A percentile compares a stretch with the other conserved stretches of the same genome.
phyloP scores from a whole-genome alignment of 495 filamentous ascomycete species.

The Letharia columbiana region DNA sequence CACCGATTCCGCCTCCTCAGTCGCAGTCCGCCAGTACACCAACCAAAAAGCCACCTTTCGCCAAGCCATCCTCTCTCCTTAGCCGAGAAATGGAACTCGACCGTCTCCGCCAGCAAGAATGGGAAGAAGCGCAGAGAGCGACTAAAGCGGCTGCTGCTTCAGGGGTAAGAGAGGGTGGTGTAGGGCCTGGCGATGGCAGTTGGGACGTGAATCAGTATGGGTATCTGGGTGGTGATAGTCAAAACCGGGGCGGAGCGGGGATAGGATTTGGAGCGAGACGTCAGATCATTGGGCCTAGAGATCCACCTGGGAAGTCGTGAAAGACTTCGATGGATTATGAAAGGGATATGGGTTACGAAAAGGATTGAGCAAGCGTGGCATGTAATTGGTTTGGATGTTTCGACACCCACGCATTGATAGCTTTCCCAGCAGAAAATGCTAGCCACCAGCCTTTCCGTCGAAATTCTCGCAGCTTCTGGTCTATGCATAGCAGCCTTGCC shows the following conservation, averaged over 20 bases:
- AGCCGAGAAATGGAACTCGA: conserved; percentile 96
- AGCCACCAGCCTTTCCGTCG: background rate
- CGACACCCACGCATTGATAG: background rate
- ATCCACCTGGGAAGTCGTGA: conserved; percentile 38
- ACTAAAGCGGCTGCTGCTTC: conserved; percentile 47
- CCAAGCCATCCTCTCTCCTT: conserved; percentile 53
- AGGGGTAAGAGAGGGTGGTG: conserved; percentile 40
- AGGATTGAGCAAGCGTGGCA: background rate
- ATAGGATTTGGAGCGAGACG: conserved; percentile 64
- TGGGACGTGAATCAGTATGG: conserved; percentile 92
- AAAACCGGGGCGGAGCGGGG: conserved; percentile 63
- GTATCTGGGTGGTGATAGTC: conserved; percentile 73
- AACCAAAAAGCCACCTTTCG: conserved; percentile 37
- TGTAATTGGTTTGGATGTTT: conserved; percentile 2
- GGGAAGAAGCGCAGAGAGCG: conserved; percentile 84
- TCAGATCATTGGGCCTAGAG: conserved; percentile 74
- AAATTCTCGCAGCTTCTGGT: background rate
- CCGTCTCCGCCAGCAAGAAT: conserved; percentile 83
- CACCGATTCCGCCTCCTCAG: conserved; percentile 30
- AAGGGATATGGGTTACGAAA: background rate
- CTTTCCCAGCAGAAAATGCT: background rate
- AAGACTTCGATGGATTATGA: background rate
- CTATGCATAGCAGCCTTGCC: background rate
- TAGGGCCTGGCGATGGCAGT: conserved; percentile 48
- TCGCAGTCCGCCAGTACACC: conserved; percentile 25